These are phyloP conservation scores for Tricholoma matsutake DNA, from an alignment of 768 basidiomycete genomes.

Conservation along the genomic window DNA sequence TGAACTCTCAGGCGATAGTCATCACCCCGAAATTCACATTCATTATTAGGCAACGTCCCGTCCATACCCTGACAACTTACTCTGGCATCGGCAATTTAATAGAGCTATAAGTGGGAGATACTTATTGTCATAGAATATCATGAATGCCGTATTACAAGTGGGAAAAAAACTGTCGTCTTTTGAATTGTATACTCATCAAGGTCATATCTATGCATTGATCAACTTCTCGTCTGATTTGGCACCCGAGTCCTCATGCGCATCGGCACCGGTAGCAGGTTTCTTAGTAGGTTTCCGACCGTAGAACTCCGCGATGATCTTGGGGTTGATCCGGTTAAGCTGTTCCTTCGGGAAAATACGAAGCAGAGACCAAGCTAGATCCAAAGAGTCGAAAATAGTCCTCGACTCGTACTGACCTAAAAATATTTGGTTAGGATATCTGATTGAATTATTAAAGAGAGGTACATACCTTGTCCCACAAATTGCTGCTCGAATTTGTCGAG, in stretches of 20 bases:
- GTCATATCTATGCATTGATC: constrained; percentile 54
- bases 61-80: neutral
- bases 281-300: constrained; percentile 81
- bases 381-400: constrained; percentile 93
- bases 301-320: constrained; percentile 93
- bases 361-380: constrained; percentile 95
- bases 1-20: neutral
- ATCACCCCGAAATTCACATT: neutral
- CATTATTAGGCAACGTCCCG: neutral
- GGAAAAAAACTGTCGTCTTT: constrained; percentile 11
- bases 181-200: neutral
- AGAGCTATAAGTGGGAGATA: constrained; percentile 1
- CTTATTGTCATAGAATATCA: constrained; percentile 7
- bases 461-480: constrained; percentile 92
- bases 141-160: constrained; percentile 8
- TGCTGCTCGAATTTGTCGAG: constrained; percentile 96
- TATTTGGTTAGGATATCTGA: constrained; percentile 11
- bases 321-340: constrained; percentile 95
- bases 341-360: constrained; percentile 99
- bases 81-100: neutral
- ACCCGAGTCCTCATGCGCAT: constrained; percentile 36
- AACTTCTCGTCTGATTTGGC: constrained; percentile 46
- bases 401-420: constrained; percentile 85
- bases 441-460: constrained; percentile 2
- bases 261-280: constrained; percentile 53